phyloP scores from a whole-genome alignment of 2,329 filamentous ascomycete genomes.

The Alternaria solani region DNA sequence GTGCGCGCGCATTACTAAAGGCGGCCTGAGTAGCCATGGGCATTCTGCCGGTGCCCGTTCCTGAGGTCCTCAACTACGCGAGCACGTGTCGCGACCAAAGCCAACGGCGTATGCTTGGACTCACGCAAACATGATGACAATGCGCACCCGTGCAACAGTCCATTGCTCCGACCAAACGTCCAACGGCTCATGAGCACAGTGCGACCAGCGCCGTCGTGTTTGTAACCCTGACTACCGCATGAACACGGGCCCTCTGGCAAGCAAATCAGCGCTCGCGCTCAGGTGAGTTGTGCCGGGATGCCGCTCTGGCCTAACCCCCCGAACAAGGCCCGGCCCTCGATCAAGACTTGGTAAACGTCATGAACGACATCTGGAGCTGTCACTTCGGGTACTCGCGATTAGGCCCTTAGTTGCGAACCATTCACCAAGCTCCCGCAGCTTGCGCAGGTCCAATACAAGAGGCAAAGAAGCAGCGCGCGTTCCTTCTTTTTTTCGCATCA shows the following conservation, averaged over 20 bases:
- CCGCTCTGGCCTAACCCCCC: not conserved
- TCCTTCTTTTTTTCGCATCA: not conserved
- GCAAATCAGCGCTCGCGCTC: not conserved
- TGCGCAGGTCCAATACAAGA: not conserved
- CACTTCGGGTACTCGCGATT: slow-evolving; percentile 1
- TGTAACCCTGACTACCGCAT: not conserved
- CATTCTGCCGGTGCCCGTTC: not conserved
- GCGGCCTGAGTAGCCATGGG: not conserved
- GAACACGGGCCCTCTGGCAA: not conserved
- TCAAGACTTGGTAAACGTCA: slow-evolving; percentile 3
- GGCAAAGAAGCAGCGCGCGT: not conserved
- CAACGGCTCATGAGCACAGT: not conserved
- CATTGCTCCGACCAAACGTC: not conserved
- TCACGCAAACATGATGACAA: not conserved
- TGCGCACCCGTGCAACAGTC: not conserved
- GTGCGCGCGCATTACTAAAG: not conserved
- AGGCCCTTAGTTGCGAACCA: not conserved
- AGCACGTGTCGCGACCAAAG: slow-evolving; percentile 5
- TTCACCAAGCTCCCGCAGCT: not conserved
- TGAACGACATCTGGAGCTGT: not conserved
- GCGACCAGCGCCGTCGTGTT: not conserved
- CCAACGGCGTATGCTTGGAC: not conserved
- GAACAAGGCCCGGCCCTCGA: not conserved
- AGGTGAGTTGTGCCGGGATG: slow-evolving; percentile 1
- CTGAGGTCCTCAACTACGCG: not conserved